These are phyloP conservation scores for Uromyces viciae-fabae DNA, from an alignment of 1,284 basidiomycete species.

Conservation along the genomic window DNA sequence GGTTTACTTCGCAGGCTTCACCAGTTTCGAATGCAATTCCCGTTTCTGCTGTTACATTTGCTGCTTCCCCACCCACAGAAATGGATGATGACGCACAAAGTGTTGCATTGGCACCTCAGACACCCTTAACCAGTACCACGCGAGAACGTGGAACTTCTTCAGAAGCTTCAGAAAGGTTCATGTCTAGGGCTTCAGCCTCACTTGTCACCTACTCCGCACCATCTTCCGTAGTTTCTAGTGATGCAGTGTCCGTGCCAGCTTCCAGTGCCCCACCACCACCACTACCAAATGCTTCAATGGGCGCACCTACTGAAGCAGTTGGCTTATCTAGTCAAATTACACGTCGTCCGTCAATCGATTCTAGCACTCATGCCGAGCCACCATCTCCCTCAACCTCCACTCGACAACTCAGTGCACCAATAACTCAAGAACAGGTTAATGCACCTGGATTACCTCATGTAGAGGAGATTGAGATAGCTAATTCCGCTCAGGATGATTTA, in stretches of 20 bases:
- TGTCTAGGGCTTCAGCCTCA: conserved; percentile 30
- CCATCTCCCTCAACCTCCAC: conserved; percentile 45
- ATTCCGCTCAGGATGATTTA: not conserved
- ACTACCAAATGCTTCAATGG: conserved; percentile 37
- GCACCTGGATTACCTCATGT: conserved; percentile 43
- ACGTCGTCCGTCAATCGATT: conserved; percentile 37
- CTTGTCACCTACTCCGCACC: conserved; percentile 41
- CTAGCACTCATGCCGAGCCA: conserved; percentile 44
- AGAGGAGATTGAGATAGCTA: conserved; percentile 20
- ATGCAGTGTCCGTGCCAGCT: conserved; percentile 12
- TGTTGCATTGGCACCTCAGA: conserved; percentile 28
- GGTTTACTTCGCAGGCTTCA: conserved; percentile 1
- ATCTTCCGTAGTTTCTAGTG: conserved; percentile 36
- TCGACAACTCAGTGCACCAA: conserved; percentile 42
- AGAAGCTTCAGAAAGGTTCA: conserved; percentile 27
- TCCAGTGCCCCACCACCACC: conserved; percentile 43
- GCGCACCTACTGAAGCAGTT: conserved; percentile 41
- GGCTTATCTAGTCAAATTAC: conserved; percentile 40
- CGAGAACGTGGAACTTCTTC: conserved; percentile 37
- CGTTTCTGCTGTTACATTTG: conserved; percentile 38
- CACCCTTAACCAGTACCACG: conserved; percentile 34
- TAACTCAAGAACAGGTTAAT: conserved; percentile 45
- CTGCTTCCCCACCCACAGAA: conserved; percentile 34
- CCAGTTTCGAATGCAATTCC: not conserved
- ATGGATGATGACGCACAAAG: not conserved